A percentile compares a stretch with the other conserved stretches of the same genome.
These are phyloP conservation scores for Usnea hakonensis DNA, from an alignment of 495 filamentous ascomycete genomes.

Conservation along the genomic window DNA sequence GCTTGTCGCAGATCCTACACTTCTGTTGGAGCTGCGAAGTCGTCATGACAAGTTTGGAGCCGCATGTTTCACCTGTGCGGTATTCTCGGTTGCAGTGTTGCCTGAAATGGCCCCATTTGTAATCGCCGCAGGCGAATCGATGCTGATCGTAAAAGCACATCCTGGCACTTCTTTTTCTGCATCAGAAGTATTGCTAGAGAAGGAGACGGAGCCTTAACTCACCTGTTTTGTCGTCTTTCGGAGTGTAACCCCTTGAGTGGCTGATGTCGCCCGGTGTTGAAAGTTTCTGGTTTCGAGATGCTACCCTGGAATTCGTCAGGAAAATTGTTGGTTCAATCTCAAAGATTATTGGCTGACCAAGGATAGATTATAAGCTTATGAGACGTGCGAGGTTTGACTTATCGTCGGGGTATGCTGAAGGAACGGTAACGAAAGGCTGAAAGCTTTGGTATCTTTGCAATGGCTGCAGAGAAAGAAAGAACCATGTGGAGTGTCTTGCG, in stretches of 20 bases:
- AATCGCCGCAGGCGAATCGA: slow-evolving; percentile 68
- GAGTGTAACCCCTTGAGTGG: slow-evolving; percentile 6
- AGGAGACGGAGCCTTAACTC: neutral
- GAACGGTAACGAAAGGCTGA: slow-evolving; percentile 4
- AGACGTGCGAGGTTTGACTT: slow-evolving; percentile 4
- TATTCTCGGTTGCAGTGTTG: slow-evolving; percentile 95
- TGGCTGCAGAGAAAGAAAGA: neutral
- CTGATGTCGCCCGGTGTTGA: neutral
- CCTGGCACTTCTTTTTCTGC: slow-evolving; percentile 28
- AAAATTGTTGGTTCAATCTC: neutral
- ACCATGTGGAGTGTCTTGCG: slow-evolving; percentile 2
- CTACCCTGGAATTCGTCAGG: neutral
- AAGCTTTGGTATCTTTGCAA: neutral
- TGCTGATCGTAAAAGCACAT: slow-evolving; percentile 56
- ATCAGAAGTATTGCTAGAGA: slow-evolving; percentile 2
- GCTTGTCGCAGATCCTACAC: slow-evolving; percentile 85
- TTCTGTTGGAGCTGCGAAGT: slow-evolving; percentile 50
- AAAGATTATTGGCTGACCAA: slow-evolving; percentile 9
- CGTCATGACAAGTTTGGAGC: slow-evolving; percentile 81
- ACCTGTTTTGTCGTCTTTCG: slow-evolving; percentile 5
- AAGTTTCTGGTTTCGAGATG: slow-evolving; percentile 1
- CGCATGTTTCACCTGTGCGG: slow-evolving; percentile 95
- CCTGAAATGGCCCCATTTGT: slow-evolving; percentile 92
- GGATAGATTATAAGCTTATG: neutral
- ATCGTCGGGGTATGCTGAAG: neutral